These are phyloP conservation scores for Teunomyces barrocoloradensis DNA, from an alignment of 805 yeast genomes.

Conservation along the genomic window DNA sequence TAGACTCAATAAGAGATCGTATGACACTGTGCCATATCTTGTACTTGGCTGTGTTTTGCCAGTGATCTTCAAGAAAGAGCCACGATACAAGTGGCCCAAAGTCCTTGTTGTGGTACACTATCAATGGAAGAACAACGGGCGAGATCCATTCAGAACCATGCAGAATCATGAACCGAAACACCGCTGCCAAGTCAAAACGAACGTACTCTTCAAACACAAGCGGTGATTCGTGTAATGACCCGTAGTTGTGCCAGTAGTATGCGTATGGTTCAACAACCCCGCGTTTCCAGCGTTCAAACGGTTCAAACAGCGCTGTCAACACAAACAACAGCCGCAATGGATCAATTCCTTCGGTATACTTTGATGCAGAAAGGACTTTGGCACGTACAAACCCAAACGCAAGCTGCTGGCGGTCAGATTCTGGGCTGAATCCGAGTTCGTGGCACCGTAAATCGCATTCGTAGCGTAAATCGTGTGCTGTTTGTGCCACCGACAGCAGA, in stretches of 20 bases:
- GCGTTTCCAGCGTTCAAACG: slow-evolving; percentile 24
- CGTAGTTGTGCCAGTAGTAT: slow-evolving; percentile 29
- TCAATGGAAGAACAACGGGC: slow-evolving; percentile 29
- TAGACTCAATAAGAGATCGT: slow-evolving; percentile 11
- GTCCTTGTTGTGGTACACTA: slow-evolving; percentile 16
- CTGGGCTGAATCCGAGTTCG: slow-evolving; percentile 25
- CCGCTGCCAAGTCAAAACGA: slow-evolving; percentile 10
- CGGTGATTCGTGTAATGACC: slow-evolving; percentile 6
- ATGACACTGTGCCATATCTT: slow-evolving; percentile 20
- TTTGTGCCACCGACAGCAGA: background rate
- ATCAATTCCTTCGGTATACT: slow-evolving; percentile 17
- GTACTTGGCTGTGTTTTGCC: slow-evolving; percentile 12
- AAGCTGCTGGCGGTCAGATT: background rate
- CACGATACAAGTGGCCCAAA: slow-evolving; percentile 26
- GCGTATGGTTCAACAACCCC: slow-evolving; percentile 28
- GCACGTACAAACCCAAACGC: slow-evolving; percentile 7
- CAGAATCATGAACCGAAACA: slow-evolving; percentile 20
- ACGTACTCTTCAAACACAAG: slow-evolving; percentile 14
- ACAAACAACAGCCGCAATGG: slow-evolving; percentile 14
- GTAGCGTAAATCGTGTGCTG: background rate
- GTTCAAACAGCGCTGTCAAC: slow-evolving; percentile 10
- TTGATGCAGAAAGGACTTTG: slow-evolving; percentile 7
- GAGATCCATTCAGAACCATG: slow-evolving; percentile 19
- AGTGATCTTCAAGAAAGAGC: slow-evolving; percentile 14
- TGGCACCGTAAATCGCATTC: background rate